phyloP scores from a whole-genome alignment of 208 protist genomes.

The Naegleria fowleri region DNA sequence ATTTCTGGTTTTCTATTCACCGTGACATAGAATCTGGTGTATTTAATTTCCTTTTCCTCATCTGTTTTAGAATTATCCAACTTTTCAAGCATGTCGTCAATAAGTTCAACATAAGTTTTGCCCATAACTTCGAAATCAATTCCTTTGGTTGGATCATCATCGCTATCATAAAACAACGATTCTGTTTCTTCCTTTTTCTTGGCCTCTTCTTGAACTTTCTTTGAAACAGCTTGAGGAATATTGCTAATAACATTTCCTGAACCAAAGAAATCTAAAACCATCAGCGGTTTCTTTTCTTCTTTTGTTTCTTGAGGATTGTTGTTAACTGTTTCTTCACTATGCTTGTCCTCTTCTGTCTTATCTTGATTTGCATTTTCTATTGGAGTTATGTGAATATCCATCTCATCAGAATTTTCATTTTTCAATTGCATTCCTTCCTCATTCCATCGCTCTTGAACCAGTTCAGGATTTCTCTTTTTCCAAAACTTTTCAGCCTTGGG shows the following conservation, averaged over 20 bases:
- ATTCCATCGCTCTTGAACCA: not conserved
- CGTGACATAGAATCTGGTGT: not conserved
- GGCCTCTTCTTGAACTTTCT: not conserved
- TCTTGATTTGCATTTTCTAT: not conserved
- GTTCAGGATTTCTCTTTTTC: not conserved
- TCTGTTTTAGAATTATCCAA: not conserved
- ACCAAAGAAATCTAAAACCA: not conserved
- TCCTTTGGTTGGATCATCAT: not conserved
- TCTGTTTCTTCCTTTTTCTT: not conserved
- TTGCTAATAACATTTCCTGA: not conserved
- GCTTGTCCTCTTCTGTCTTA: not conserved
- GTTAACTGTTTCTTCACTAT: not conserved
- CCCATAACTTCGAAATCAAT: not conserved
- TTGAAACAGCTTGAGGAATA: not conserved
- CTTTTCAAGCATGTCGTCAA: not conserved
- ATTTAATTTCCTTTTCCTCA: slow-evolving; percentile 8
- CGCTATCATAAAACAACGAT: not conserved
- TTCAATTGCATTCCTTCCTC: not conserved
- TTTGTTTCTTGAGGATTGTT: not conserved
- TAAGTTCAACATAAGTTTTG: not conserved
- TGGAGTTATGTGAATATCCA: not conserved
- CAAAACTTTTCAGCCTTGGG: not conserved
- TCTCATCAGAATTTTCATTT: not conserved
- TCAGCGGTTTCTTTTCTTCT: not conserved
- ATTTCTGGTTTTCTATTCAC: not conserved